A percentile compares a stretch with the other conserved stretches of the same genome.
These are phyloP conservation scores for Plasmodium ovale DNA, from an alignment of 169 alveolate species.

Conservation along the genomic window DNA sequence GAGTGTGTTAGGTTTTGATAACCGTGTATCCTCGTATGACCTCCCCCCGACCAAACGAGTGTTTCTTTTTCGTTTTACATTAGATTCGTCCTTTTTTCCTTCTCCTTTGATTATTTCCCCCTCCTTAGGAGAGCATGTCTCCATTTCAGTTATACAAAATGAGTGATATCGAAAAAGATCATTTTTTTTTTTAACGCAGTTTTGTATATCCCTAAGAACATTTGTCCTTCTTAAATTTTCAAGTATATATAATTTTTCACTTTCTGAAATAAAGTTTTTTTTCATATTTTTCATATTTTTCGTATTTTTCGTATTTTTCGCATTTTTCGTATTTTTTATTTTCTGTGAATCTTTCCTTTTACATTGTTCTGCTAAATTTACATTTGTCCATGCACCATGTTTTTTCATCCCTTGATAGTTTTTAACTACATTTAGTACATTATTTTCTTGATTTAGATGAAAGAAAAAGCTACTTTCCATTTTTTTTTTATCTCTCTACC, in stretches of 20 bases:
- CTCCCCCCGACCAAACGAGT: neutral
- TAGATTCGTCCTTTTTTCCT: neutral
- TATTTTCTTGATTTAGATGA: neutral
- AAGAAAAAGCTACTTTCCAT: constrained; percentile 21
- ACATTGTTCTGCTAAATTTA: neutral
- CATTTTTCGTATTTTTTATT: neutral
- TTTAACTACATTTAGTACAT: neutral
- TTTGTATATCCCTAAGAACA: neutral
- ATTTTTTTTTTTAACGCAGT: constrained; percentile 28
- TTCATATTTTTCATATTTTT: neutral
- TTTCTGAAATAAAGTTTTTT: constrained; percentile 33
- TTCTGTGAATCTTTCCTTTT: neutral
- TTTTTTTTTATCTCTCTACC: no score
- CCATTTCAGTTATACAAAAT: constrained; percentile 30
- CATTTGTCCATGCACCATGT: neutral
- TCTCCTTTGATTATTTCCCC: no score
- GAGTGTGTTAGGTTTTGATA: no score
- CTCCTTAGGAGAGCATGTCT: no score
- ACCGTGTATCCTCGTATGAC: neutral
- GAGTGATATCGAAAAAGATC: constrained; percentile 42
- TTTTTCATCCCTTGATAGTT: neutral
- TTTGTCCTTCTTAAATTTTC: constrained; percentile 21
- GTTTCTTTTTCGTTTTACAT: neutral
- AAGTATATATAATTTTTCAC: constrained; percentile 24
- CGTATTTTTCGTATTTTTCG: neutral